These are phyloP conservation scores for Artemisia argyi DNA, from an alignment of 129 eudicot genomes.

Conservation along the genomic window DNA sequence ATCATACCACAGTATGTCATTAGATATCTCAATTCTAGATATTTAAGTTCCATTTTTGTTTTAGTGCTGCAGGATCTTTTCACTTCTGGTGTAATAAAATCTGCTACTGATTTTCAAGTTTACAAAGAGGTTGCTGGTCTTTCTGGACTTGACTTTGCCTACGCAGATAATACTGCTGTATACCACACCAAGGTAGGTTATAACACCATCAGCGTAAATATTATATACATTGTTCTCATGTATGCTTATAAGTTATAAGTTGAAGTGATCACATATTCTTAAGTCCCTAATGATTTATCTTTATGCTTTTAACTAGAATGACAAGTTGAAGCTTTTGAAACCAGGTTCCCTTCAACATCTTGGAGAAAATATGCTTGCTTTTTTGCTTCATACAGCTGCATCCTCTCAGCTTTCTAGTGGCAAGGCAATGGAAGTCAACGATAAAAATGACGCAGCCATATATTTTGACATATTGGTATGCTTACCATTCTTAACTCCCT, in stretches of 20 bases:
- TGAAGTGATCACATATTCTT: background rate
- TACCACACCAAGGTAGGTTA: conserved; percentile 92
- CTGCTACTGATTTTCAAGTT: conserved; percentile 98
- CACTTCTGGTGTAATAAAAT: conserved; percentile 80
- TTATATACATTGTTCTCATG: background rate
- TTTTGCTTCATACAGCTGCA: conserved; percentile 71
- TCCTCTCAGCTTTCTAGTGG: conserved; percentile 60
- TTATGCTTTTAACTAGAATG: conserved; percentile 48
- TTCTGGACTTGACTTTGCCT: conserved; percentile 98
- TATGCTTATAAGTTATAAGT: background rate
- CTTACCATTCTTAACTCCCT: conserved; percentile 3
- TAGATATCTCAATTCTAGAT: conserved; percentile 11
- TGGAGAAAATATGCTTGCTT: conserved; percentile 97
- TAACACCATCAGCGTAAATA: background rate
- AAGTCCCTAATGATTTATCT: conserved; percentile 18
- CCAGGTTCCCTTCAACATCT: conserved; percentile 98
- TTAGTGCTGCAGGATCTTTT: conserved; percentile 88
- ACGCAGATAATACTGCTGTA: conserved; percentile 81
- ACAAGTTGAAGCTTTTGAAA: conserved; percentile 77
- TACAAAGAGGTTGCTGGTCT: conserved; percentile 92
- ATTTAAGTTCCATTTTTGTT: conserved; percentile 28
- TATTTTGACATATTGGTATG: conserved; percentile 94
- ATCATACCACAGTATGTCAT: too few relatives aligned
- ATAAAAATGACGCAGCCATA: conserved; percentile 47
- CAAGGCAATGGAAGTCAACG: conserved; percentile 38